Evolutionary conservation across 208 protist species (phyloP).

Genomic region (Herpetomonas samuelpessoai): DNA sequence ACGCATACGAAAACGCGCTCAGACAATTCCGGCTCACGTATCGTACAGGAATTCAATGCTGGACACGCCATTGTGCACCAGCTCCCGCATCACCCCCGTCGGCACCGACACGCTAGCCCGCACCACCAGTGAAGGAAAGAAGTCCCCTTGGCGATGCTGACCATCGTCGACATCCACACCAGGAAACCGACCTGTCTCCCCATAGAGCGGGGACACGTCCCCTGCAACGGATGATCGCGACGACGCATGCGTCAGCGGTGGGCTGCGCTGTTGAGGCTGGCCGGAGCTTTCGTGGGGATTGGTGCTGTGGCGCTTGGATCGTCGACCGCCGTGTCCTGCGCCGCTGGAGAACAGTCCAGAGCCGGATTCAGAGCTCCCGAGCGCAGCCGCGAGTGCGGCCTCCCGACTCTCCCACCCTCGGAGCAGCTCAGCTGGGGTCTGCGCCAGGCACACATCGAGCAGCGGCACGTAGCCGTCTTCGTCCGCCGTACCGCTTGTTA

Average conservation of each 20-base stretch:
- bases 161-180: neutral
- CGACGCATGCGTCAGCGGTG: slow-evolving; percentile 3
- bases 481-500: slow-evolving; percentile 1
- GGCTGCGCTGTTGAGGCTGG: neutral
- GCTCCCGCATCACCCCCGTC: slow-evolving; percentile 15
- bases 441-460: slow-evolving; percentile 60
- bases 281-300: neutral
- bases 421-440: slow-evolving; percentile 50
- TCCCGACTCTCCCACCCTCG: slow-evolving; percentile 48
- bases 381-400: slow-evolving; percentile 14
- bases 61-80: slow-evolving; percentile 27
- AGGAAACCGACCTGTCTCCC: no score
- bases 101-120: slow-evolving; percentile 8
- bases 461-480: slow-evolving; percentile 15
- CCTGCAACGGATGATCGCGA: no score
- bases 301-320: neutral
- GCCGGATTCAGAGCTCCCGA: slow-evolving; percentile 12
- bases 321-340: neutral
- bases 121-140: slow-evolving; percentile 19
- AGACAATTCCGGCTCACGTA: no score
- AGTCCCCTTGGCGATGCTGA: neutral
- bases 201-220: no score
- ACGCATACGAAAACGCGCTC: no score
- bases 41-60: slow-evolving; percentile 24
- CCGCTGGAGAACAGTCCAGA: neutral